Evolutionary conservation across 768 basidiomycete species (phyloP), one percentile per base, ranked within the genome.

Genomic region (Suillus lakei): DNA sequence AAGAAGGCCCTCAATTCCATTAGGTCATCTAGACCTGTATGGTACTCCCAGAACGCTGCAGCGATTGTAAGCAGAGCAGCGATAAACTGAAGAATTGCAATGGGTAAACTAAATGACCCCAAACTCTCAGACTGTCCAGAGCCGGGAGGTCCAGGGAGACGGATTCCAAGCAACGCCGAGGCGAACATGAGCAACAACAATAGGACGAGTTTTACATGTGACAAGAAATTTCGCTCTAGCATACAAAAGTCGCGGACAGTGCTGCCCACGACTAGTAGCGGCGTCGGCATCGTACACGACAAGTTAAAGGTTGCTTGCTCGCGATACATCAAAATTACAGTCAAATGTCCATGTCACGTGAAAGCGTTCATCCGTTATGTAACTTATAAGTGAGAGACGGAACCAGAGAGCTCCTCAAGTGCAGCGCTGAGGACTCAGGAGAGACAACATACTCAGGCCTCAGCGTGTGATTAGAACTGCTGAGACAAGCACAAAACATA

Each of bases 181-280:
- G 88, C 85, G 2, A 87, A 86, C 4, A 91, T 75, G 1, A 92
- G 78, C 9, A 85, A 84, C 34, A 93, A 79, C 28, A 93, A 77
- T 12, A 91, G 78, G 6, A 86, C 88, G 32, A 92, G 82, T 70
- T 87, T 90, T 62, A 90, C 66, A 71, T 93, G 88, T 0, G 90
- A 84, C 38, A 93, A 80, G 59, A 91, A 78, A 69, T 93, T 92
- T 60, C 91, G 83, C 74, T 92, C 91, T 16, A 93, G 82, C 90
- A 92, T 91, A 75, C 86, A 89, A 66, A 86, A 91, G 73, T 93
- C 91, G 71, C 91, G 82, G n/a, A 89, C 89, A 7, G 80, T 80
- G 68, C 91, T 89, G 51, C 87, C 87, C 30, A 75, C 75, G 68
- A 87, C 85, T 61, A 81, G 77, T 13, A 85, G 58, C 68, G 65